A percentile compares a stretch with the other conserved stretches of the same genome.
Conservation (phyloP, 2,329 filamentous ascomycete species). For the Colletotrichum tropicicola region DNA sequence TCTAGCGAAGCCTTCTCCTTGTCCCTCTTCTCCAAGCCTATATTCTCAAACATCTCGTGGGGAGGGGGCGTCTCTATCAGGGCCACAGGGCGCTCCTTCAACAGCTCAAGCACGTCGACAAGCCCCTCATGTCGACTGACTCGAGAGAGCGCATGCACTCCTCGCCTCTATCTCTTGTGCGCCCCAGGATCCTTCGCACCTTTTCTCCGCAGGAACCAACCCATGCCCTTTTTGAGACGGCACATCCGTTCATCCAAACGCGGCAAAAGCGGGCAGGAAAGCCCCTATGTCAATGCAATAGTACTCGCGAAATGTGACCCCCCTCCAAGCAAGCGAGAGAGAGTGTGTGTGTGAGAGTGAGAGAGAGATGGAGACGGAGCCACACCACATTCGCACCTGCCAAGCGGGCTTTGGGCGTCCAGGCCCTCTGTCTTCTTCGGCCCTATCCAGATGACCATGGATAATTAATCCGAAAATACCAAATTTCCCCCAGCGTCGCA, state of each 20-base stretch:
- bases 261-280: constrained; percentile 13
- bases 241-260: constrained; percentile 29
- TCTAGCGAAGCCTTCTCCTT: neutral
- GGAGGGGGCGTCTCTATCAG: neutral
- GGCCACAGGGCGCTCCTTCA: constrained; percentile 14
- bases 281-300: constrained; percentile 14
- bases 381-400: constrained; percentile 2
- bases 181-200: neutral
- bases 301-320: neutral
- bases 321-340: neutral
- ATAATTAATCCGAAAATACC: constrained; percentile 16
- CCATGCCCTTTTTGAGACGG: constrained; percentile 14
- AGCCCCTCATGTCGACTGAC: neutral
- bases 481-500: constrained; percentile 16
- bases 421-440: neutral
- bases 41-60: constrained; percentile 14
- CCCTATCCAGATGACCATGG: constrained; percentile 1
- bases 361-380: neutral
- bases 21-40: neutral
- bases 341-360: too few species aligned
- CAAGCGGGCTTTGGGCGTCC: constrained; percentile 1
- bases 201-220: neutral
- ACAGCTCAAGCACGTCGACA: constrained; percentile 5
- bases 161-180: neutral
- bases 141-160: neutral